A percentile compares a stretch with the other conserved stretches of the same genome.
Conservation (phyloP, 768 basidiomycete species). For the Scleroderma citrinum region DNA sequence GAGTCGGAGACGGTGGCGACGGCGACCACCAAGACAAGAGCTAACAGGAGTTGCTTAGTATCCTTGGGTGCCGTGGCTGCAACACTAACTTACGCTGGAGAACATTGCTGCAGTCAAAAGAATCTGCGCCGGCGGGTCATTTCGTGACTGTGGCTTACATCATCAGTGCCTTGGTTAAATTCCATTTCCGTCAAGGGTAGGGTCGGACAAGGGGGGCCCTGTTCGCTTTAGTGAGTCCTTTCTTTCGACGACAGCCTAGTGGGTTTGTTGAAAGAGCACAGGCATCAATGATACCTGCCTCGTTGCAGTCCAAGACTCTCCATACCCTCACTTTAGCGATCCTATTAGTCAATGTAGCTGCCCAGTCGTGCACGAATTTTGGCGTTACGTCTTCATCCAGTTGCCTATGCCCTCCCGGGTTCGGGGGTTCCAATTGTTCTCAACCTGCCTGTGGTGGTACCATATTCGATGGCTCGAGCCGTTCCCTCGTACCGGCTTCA, state of each 20-base stretch:
- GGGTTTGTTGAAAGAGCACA: background rate
- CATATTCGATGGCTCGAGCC: slow-evolving; percentile 64
- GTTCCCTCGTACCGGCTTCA: slow-evolving; percentile 37
- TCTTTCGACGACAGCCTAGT: background rate
- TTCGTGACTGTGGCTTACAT: background rate
- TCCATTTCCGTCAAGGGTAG: no score
- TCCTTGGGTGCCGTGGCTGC: background rate
- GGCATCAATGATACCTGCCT: slow-evolving; percentile 7
- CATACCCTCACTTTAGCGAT: slow-evolving; percentile 5
- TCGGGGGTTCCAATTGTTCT: slow-evolving; percentile 66
- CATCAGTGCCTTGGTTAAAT: no score
- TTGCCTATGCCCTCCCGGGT: slow-evolving; percentile 80
- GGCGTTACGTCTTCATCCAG: slow-evolving; percentile 13
- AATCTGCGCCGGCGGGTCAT: no score
- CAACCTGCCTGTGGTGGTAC: slow-evolving; percentile 74
- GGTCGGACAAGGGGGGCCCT: no score
- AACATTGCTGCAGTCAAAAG: slow-evolving; percentile 38
- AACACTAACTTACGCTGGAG: slow-evolving; percentile 36
- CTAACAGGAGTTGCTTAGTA: slow-evolving; percentile 22
- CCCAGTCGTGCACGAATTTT: slow-evolving; percentile 25
- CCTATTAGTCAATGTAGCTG: slow-evolving; percentile 10
- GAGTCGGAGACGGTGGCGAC: slow-evolving; percentile 19
- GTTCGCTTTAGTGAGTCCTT: no score
- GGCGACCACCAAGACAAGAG: slow-evolving; percentile 55
- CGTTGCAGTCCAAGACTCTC: background rate